Evolutionary conservation across 2,329 filamentous ascomycete species (phyloP), one percentile per base, ranked within the genome.

Genomic region (Chaetothyriales sp.): DNA sequence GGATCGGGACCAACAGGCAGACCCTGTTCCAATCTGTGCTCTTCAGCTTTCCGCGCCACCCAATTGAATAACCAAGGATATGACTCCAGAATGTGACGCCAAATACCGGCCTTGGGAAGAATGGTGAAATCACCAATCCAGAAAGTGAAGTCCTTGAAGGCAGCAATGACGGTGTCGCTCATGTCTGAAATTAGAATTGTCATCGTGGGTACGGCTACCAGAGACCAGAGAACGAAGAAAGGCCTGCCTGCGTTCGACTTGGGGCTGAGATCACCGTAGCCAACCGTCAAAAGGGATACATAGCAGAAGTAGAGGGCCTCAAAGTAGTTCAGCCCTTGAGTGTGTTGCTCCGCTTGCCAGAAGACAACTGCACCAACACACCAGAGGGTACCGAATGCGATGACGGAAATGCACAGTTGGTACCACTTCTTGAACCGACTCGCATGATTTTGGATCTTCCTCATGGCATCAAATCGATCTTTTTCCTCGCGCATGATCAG

Each of bases 221-320:
- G 66, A 13, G 83, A 86, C 89, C 89, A 95, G 51, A 95, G 82
- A n/a, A 95, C 86, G 61, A 94, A 95, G 65, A 95, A 94, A 0
- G 86, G 80, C 51, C 86, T 82, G 1, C 86, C 87, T 0, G 82
- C 77, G 57, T 89, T 89, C 1, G 83, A 86, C n/a, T 81, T 72
- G 0, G 88, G 88, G 1, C 82, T 80, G 4, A 83, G 67, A 58
- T 94, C 88, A 2, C 89, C 89, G 60, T 94, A 95, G 1, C 89
- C 89, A 40, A 95, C 86, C 0, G 89, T 95, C 1, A 89, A 74
- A 20, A 95, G 77, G 2, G 82, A 83, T 33, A 88, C 81, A 65
- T 92, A 95, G 59, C 82, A 82, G 64, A 95, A 94, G 67, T 95
- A 95, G 44, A 95, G 74, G 0, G 82, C 78, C 52, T 89, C 73